Evolutionary conservation across 2,329 filamentous ascomycete species (phyloP).

Genomic region (Claviceps spartinae): DNA sequence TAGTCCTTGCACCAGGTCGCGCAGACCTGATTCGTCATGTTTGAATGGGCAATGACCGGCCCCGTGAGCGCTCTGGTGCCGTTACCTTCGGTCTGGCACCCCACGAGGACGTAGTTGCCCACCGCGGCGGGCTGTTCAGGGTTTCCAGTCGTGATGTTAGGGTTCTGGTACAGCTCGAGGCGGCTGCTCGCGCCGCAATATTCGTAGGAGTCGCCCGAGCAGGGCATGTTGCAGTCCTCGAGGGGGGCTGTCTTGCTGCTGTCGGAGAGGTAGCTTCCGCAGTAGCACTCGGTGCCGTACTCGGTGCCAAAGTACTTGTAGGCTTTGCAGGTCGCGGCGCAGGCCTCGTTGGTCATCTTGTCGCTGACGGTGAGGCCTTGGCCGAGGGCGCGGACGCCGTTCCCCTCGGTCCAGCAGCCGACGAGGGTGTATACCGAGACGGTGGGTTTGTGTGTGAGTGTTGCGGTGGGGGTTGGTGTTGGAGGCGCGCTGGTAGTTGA

Average conservation of each 20-base stretch:
- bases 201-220: conserved; percentile 18
- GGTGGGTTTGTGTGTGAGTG: conserved; percentile 11
- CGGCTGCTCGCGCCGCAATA: conserved; percentile 20
- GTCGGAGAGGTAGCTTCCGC: conserved; percentile 18
- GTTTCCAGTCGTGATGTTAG: conserved; percentile 12
- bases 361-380: conserved; percentile 12
- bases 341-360: conserved; percentile 21
- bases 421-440: conserved; percentile 18
- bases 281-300: conserved; percentile 27
- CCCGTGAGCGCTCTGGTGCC: conserved; percentile 19
- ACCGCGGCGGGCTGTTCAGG: conserved; percentile 19
- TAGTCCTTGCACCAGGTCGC: conserved; percentile 18
- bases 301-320: conserved; percentile 29
- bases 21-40: conserved; percentile 22
- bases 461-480: conserved; percentile 16
- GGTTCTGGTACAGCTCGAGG: conserved; percentile 21
- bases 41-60: conserved; percentile 11
- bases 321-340: conserved; percentile 20
- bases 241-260: conserved; percentile 15
- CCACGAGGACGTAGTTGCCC: conserved; percentile 19
- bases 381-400: conserved; percentile 21
- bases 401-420: conserved; percentile 28
- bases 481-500: conserved; percentile 23
- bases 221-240: conserved; percentile 22
- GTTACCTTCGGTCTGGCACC: conserved; percentile 24